Base-by-base conservation (phyloP, 2,329 filamentous ascomycete genomes). In the Fusarium redolens region DNA sequence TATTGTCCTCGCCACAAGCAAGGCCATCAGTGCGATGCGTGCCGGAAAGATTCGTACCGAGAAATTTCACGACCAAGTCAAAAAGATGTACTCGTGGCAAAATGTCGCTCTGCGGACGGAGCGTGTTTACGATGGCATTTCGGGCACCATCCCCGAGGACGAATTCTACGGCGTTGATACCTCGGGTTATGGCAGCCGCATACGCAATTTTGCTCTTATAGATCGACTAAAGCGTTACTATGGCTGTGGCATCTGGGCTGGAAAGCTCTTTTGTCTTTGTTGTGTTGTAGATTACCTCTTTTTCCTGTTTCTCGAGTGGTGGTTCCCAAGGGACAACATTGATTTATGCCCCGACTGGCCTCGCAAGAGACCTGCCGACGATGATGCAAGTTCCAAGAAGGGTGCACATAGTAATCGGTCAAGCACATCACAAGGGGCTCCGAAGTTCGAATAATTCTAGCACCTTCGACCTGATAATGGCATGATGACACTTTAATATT, bases 61-160 rank as follows among this genome's bases (percentile, higher is more conserved):
- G 80, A 90, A 92, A 45, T 99, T 99, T 79, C 96, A 99, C 80
- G 96, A 97, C 74, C 93, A 98, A 82, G 96, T 99, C 71, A 95
- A 96, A 82, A 93, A 93, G 85, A 98, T 98, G 96, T 99, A 99
- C 84, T 97, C 94, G 3, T 99, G 96, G 96, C 93, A 93, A 33
- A 96, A 99, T 80, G 96, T 99, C 33, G 96, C 96, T 18, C 89
- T 93, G 76, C 92, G 96, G 61, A 98, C 96, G 1, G 96, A 99
- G 83, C 89, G 96, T 35, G 96, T 99, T 1, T 99, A 99, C 82
- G 91, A 97, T 80, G 94, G 96, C 52, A 97, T 99, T 75, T 94
- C 91, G 5, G 95, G 95, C 12, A 91, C 91, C n/a, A 91, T 97
- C 59, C 91, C 90, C 72, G 94, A 97, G 76, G 91, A 93, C 60